These are phyloP conservation scores for Trypanosoma avium DNA, from an alignment of 208 protist genomes.

Conservation along the genomic window DNA sequence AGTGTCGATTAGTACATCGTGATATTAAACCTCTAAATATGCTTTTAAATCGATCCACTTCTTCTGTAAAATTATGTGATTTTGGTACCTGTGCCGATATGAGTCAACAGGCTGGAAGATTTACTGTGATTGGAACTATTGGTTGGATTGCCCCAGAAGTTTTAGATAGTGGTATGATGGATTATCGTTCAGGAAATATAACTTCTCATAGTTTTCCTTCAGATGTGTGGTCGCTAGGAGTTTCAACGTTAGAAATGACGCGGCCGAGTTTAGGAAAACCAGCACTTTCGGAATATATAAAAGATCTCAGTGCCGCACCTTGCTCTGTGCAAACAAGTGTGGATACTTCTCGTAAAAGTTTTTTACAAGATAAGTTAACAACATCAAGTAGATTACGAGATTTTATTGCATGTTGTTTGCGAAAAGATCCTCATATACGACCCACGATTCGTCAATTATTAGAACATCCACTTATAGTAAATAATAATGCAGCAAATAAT, in stretches of 20 bases:
- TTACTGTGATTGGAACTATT: conserved; percentile 54
- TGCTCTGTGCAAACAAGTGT: conserved; percentile 28
- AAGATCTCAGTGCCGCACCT: conserved; percentile 23
- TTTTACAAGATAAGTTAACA: conserved; percentile 23
- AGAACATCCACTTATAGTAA: conserved; percentile 20
- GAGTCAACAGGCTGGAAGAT: conserved; percentile 23
- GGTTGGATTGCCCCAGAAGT: conserved; percentile 60
- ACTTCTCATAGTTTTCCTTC: conserved; percentile 34
- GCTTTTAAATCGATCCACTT: conserved; percentile 33
- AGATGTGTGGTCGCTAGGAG: conserved; percentile 64
- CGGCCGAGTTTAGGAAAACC: conserved; percentile 1
- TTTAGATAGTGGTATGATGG: conserved; percentile 36
- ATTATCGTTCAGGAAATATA: conserved; percentile 33
- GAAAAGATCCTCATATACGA: conserved; percentile 27
- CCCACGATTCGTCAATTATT: conserved; percentile 26
- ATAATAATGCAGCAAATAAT: conserved; percentile 13
- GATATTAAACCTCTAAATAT: conserved; percentile 69
- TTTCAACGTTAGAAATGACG: conserved; percentile 53
- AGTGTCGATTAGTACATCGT: conserved; percentile 47
- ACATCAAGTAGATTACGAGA: conserved; percentile 23
- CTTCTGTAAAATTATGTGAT: conserved; percentile 48
- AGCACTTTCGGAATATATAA: conserved; percentile 29
- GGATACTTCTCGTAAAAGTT: conserved; percentile 13
- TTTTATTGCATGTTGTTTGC: conserved; percentile 38
- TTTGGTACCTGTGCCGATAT: conserved; percentile 67